Evolutionary conservation across 2,329 filamentous ascomycete species (phyloP), one percentile per base, ranked within the genome.

Genomic region (Ceratocystis alfenasii): DNA sequence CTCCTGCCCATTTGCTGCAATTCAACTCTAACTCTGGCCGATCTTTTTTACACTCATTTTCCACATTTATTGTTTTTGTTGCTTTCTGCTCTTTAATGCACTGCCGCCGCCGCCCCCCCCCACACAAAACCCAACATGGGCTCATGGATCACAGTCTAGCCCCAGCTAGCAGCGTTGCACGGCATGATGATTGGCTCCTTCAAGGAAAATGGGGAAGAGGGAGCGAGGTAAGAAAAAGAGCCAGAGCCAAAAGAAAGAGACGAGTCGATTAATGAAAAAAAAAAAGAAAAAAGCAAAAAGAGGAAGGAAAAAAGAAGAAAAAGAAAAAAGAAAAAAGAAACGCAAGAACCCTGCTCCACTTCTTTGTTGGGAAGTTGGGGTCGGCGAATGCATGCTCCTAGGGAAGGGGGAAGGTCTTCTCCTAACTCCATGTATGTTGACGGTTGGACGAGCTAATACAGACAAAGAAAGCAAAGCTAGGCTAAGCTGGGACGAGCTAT

Each of bases 101-200:
- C 59, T 41, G 33, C 59, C n/a, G 33, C 20, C 59, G 5, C 59
- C 15, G 8, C 33, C 46, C 45, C 15, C 15, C 44, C 15, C 44
- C 44, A 20, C 46, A 50, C 48, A 10, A 41, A 41, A 25, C 10
- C 33, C 33, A 62, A 62, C 36, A 62, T 44, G 33, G 25, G 59
- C 59, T 62, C 59, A 45, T 59, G 55, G 55, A 59, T 59, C 55
- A 59, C 55, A 59, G 55, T 59, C 55, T 59, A 59, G 55, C 55
- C 55, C 15, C 55, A 30, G 55, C 15, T 30, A 8, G 55, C 25
- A 59, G 25, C 30, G 55, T 59, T 59, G 55, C 55, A 36, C 28
- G 55, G 55, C 55, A 59, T 59, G 28, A 59, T 30, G 55, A 59
- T 33, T 59, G 55, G 55, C 28, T 7, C 20, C 20, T 53, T 25